Percentiles rank a stretch among this genome's conserved stretches.
Evolutionary conservation across 78 protist species (phyloP).

Genomic region (Tieghemostelium lacteum): DNA sequence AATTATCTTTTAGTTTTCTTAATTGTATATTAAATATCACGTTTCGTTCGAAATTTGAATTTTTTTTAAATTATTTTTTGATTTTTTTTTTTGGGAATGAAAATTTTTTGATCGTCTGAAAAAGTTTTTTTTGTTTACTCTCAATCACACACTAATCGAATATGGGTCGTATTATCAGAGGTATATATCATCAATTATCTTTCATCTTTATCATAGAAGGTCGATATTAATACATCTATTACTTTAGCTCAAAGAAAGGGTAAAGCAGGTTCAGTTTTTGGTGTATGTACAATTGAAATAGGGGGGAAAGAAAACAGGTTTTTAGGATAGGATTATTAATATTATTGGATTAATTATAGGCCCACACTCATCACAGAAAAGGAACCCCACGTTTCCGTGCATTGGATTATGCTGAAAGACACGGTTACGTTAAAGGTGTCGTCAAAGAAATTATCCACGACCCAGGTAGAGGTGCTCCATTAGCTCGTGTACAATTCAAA

Average conservation of each 20-base stretch:
- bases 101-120: too few relatives aligned
- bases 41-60: too few relatives aligned
- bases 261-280: conserved; percentile 74
- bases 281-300: not conserved
- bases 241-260: conserved; percentile 82
- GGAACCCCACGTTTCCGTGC: conserved; percentile 96
- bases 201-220: not conserved
- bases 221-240: not conserved
- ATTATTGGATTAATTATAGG: not conserved
- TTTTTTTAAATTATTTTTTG: too few relatives aligned
- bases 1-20: too few relatives aligned
- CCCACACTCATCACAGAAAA: conserved; percentile 95
- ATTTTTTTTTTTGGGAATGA: too few relatives aligned
- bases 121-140: too few relatives aligned
- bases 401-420: conserved; percentile 98
- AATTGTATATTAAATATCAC: too few relatives aligned
- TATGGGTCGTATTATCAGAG: conserved; percentile 47
- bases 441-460: conserved; percentile 99
- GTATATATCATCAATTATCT: not conserved
- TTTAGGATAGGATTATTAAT: not conserved
- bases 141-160: too few relatives aligned
- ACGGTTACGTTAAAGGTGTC: conserved; percentile 96
- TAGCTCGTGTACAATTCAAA: conserved; percentile 98
- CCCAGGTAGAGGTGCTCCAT: conserved; percentile 99
- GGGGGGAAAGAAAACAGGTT: too few relatives aligned